Evolutionary conservation across 2,329 filamentous ascomycete genomes (phyloP).

Genomic region (Phialophora macrospora): DNA sequence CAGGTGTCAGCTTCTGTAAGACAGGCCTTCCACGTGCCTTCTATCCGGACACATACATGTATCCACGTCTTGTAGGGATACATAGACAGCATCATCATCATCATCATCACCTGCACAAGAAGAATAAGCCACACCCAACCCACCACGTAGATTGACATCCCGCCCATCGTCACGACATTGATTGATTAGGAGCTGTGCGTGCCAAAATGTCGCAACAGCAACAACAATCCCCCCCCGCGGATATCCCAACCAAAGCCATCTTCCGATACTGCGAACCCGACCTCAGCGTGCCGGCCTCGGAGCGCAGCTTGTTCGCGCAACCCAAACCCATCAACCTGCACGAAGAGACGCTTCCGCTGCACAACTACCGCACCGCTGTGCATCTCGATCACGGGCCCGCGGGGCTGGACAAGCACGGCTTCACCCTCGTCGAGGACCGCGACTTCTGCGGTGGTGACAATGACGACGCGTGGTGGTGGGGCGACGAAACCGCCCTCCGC

Average conservation of each 20-base stretch:
- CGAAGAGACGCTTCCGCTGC: slow-evolving; percentile 8
- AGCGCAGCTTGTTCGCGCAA: background rate
- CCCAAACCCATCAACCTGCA: background rate
- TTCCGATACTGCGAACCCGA: slow-evolving; percentile 12
- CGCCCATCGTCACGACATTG: background rate
- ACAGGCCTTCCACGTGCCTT: too few relatives aligned
- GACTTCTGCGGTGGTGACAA: too few relatives aligned
- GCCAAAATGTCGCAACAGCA: background rate
- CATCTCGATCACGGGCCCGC: background rate
- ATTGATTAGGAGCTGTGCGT: background rate
- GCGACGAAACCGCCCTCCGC: background rate
- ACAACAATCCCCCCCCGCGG: background rate
- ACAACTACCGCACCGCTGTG: slow-evolving; percentile 1
- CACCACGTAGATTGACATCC: background rate
- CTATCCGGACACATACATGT: too few relatives aligned
- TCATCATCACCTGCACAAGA: too few relatives aligned
- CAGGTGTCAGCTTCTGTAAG: too few relatives aligned
- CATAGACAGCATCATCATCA: background rate
- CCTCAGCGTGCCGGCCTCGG: background rate
- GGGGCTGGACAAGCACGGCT: slow-evolving; percentile 11
- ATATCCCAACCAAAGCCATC: background rate
- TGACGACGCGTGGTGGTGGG: background rate
- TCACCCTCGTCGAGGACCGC: background rate
- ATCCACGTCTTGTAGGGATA: too few relatives aligned
- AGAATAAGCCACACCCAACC: background rate